phyloP scores from a whole-genome alignment of 2,329 filamentous ascomycete species.

The Erysiphe neolycopersici region DNA sequence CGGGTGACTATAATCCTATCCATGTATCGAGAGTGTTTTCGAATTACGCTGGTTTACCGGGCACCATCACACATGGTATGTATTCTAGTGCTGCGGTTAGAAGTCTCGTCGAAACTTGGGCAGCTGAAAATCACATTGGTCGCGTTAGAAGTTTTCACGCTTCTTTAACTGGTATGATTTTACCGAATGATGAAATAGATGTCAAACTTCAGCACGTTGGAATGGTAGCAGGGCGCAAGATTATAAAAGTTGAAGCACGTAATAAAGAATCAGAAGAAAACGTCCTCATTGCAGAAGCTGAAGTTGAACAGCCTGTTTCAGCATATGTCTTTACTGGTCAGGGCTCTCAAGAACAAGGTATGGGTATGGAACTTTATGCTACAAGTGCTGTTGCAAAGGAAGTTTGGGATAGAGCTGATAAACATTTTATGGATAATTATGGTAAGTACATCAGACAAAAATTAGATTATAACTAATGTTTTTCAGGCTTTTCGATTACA shows the following conservation, averaged over 20 bases:
- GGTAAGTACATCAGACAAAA: conserved; percentile 31
- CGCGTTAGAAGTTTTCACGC: conserved; percentile 95
- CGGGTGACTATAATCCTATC: conserved; percentile 95
- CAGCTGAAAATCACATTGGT: conserved; percentile 92
- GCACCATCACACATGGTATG: conserved; percentile 98
- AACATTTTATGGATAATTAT: conserved; percentile 96
- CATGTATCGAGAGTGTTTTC: conserved; percentile 95
- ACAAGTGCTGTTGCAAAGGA: conserved; percentile 87
- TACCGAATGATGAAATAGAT: conserved; percentile 84
- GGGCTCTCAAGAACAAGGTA: conserved; percentile 94
- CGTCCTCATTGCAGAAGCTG: conserved; percentile 79
- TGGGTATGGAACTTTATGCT: conserved; percentile 97
- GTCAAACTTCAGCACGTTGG: conserved; percentile 91
- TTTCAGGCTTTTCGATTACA: conserved; percentile 68
- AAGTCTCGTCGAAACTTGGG: conserved; percentile 93
- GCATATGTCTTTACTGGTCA: conserved; percentile 97
- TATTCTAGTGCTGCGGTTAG: conserved; percentile 94
- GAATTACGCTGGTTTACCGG: conserved; percentile 79
- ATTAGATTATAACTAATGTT: conserved; percentile 9
- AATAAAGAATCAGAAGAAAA: conserved; percentile 95
- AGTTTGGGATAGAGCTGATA: conserved; percentile 94
- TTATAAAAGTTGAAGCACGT: conserved; percentile 92
- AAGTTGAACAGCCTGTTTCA: conserved; percentile 91
- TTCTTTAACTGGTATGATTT: conserved; percentile 91
- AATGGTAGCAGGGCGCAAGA: conserved; percentile 96